Conservation (phyloP, 2,329 filamentous ascomycete species). For the Colletotrichum camelliae region DNA sequence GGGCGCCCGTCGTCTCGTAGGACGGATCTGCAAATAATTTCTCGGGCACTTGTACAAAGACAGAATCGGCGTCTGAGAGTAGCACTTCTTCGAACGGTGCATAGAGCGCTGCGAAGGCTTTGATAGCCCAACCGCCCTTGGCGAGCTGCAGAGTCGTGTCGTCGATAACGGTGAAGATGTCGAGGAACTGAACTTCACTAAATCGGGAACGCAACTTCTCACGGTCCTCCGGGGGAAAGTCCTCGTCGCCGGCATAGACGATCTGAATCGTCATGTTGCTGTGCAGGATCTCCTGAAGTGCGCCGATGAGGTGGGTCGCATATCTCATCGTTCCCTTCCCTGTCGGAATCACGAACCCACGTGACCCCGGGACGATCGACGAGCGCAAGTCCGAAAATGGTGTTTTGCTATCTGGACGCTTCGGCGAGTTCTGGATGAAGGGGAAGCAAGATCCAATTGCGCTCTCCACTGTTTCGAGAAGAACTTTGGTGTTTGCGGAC, state of each 20-base stretch:
- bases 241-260: slow-evolving; percentile 39
- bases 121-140: slow-evolving; percentile 43
- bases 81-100: slow-evolving; percentile 40
- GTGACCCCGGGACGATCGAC: slow-evolving; percentile 23
- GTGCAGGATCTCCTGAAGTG: slow-evolving; percentile 31
- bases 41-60: slow-evolving; percentile 41
- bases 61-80: slow-evolving; percentile 42
- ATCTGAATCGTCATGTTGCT: slow-evolving; percentile 38
- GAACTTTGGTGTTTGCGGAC: neutral
- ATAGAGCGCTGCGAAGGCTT: slow-evolving; percentile 43
- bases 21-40: slow-evolving; percentile 32
- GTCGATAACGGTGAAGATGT: slow-evolving; percentile 36
- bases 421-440: neutral
- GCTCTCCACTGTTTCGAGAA: neutral
- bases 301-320: slow-evolving; percentile 37
- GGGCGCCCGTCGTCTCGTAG: slow-evolving; percentile 35
- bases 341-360: slow-evolving; percentile 39
- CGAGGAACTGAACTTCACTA: slow-evolving; percentile 32
- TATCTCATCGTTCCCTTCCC: slow-evolving; percentile 35
- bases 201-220: slow-evolving; percentile 26
- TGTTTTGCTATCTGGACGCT: neutral
- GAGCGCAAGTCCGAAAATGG: slow-evolving; percentile 23
- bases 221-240: slow-evolving; percentile 29
- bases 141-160: slow-evolving; percentile 32
- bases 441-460: neutral